Percentiles rank a stretch among this genome's conserved stretches.
phyloP scores from a whole-genome alignment of 1,284 basidiomycete species.

The Ceratobasidium sp. region DNA sequence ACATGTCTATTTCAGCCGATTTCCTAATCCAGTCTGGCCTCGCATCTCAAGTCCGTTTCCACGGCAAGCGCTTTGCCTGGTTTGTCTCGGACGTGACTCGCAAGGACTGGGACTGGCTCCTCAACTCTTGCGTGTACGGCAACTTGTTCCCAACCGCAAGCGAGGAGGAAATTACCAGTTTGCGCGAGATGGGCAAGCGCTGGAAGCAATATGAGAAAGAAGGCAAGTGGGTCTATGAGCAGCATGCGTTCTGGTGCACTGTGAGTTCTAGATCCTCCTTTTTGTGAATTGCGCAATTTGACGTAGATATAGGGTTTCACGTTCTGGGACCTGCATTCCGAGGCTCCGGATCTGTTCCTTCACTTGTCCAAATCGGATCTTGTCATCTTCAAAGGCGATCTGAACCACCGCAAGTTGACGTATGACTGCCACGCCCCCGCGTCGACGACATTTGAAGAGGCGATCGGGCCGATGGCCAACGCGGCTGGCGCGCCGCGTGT shows the following conservation, averaged over 20 bases:
- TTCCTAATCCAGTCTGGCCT: slow-evolving; percentile 93
- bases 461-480: slow-evolving; percentile 94
- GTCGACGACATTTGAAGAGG: slow-evolving; percentile 90
- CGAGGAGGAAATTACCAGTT: slow-evolving; percentile 85
- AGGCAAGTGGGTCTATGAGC: slow-evolving; percentile 95
- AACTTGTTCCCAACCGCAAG: slow-evolving; percentile 87
- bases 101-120: slow-evolving; percentile 96
- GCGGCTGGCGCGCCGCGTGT: slow-evolving; percentile 91
- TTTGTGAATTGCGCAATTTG: background rate
- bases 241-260: slow-evolving; percentile 96
- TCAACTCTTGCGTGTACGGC: slow-evolving; percentile 90
- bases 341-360: slow-evolving; percentile 95
- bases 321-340: slow-evolving; percentile 88
- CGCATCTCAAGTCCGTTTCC: slow-evolving; percentile 90
- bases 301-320: slow-evolving; percentile 72
- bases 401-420: slow-evolving; percentile 93
- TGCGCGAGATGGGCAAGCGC: slow-evolving; percentile 84
- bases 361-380: slow-evolving; percentile 92
- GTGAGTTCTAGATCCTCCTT: slow-evolving; percentile 1
- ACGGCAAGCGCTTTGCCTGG: slow-evolving; percentile 92
- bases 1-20: slow-evolving; percentile 68
- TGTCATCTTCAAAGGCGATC: slow-evolving; percentile 96
- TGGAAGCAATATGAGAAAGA: slow-evolving; percentile 98
- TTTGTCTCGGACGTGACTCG: slow-evolving; percentile 98
- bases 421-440: slow-evolving; percentile 95